Conservation (phyloP, 495 filamentous ascomycete genomes). For the Glarea lozoyensis region DNA sequence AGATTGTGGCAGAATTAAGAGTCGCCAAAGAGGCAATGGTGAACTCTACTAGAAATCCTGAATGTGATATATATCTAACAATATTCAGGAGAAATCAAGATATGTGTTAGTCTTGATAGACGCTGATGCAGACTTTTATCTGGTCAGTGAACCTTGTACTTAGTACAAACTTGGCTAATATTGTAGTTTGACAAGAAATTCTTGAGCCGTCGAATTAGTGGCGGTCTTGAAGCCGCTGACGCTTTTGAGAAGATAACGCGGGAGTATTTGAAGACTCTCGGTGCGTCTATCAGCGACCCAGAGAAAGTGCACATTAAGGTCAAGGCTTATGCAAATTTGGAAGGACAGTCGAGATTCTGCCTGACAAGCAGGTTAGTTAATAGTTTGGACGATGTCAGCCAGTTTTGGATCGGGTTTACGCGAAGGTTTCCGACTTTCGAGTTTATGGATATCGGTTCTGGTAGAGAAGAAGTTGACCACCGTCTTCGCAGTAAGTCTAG, state of each 20-base stretch:
- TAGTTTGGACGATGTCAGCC: slow-evolving; percentile 8
- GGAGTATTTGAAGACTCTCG: slow-evolving; percentile 23
- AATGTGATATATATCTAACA: too few species aligned
- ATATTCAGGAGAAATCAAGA: slow-evolving; percentile 6
- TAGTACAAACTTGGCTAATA: background rate
- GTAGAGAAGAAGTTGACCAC: slow-evolving; percentile 46
- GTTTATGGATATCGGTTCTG: slow-evolving; percentile 49
- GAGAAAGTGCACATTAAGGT: slow-evolving; percentile 24
- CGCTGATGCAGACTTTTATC: slow-evolving; percentile 28
- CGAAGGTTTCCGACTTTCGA: slow-evolving; percentile 47
- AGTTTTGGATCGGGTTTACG: slow-evolving; percentile 45
- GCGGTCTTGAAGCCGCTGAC: slow-evolving; percentile 28
- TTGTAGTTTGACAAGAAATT: slow-evolving; percentile 30
- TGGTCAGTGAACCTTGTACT: slow-evolving; percentile 12
- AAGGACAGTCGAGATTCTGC: slow-evolving; percentile 25
- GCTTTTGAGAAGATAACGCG: slow-evolving; percentile 25
- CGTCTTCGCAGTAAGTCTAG: slow-evolving; percentile 34
- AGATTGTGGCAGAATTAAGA: too few species aligned
- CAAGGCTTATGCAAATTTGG: slow-evolving; percentile 30
- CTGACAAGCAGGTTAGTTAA: slow-evolving; percentile 22
- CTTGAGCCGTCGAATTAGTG: slow-evolving; percentile 23
- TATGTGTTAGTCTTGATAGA: slow-evolving; percentile 30
- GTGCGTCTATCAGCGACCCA: slow-evolving; percentile 19
- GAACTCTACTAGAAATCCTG: too few species aligned
- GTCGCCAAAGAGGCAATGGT: too few species aligned